Evolutionary conservation across 306 rosid species (phyloP).

Genomic region (Ammopiptanthus mongolicus): DNA sequence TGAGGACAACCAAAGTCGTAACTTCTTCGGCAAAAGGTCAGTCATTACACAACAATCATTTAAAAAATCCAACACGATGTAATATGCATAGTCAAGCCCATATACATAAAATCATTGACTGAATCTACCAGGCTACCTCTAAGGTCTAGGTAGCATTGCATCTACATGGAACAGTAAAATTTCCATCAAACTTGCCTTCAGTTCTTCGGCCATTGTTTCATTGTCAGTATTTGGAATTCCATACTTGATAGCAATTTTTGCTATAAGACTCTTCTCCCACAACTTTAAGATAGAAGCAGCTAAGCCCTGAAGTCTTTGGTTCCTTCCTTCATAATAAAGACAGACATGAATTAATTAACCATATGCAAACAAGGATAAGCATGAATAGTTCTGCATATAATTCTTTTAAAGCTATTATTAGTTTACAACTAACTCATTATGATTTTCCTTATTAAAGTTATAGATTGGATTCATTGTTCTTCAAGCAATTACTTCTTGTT

Average conservation of each 20-base stretch:
- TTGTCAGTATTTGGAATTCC: slow-evolving; percentile 71
- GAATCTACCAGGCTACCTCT: background rate
- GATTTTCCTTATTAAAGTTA: background rate
- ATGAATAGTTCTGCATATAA: background rate
- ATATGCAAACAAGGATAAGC: slow-evolving; percentile 7
- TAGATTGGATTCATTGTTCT: background rate
- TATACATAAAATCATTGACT: background rate
- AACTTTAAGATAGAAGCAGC: slow-evolving; percentile 72
- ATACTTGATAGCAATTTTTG: slow-evolving; percentile 72
- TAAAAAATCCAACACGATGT: background rate
- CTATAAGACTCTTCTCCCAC: slow-evolving; percentile 82
- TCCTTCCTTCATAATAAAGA: slow-evolving; percentile 58
- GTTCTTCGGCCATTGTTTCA: slow-evolving; percentile 68
- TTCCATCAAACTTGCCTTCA: slow-evolving; percentile 61
- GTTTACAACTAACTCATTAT: background rate
- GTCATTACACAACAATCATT: background rate
- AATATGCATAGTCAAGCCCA: background rate
- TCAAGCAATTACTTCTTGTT: background rate
- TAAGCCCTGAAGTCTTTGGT: slow-evolving; percentile 78
- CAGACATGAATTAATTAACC: slow-evolving; percentile 2
- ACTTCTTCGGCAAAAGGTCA: background rate
- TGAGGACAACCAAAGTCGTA: slow-evolving; percentile 1
- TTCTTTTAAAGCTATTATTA: background rate
- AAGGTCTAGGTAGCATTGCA: slow-evolving; percentile 7
- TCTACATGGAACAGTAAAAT: background rate